A percentile compares a stretch with the other conserved stretches of the same genome.
Evolutionary conservation across 352 stramenopile genomes (phyloP).

Genomic region (Pelagophyceae sp.): DNA sequence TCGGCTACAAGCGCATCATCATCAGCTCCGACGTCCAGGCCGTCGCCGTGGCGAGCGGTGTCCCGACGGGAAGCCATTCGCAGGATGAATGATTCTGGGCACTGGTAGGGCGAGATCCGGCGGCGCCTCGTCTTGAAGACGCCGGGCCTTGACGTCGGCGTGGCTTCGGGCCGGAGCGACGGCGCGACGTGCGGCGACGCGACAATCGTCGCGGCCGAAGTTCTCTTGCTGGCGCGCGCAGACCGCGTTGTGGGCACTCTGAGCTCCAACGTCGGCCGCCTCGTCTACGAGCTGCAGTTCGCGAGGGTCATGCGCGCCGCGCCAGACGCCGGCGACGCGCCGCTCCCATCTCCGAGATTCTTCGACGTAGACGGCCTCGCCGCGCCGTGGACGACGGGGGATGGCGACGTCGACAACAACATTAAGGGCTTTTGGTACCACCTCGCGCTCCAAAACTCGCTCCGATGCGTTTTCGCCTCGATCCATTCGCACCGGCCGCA

Average conservation of each 20-base stretch:
- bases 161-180: not conserved
- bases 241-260: not conserved
- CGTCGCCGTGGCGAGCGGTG: not conserved
- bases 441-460: not conserved
- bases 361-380: slow-evolving; percentile 7
- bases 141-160: not conserved
- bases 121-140: too few relatives aligned
- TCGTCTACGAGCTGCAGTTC: not conserved
- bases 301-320: not conserved
- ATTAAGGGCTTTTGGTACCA: not conserved
- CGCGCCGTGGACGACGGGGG: not conserved
- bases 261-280: slow-evolving; percentile 1
- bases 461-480: not conserved
- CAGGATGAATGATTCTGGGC: too few relatives aligned
- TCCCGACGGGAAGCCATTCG: too few relatives aligned
- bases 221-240: not conserved
- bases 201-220: not conserved
- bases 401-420: slow-evolving; percentile 3
- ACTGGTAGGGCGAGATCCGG: too few relatives aligned
- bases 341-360: not conserved
- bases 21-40: not conserved
- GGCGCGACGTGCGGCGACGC: not conserved
- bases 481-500: not conserved
- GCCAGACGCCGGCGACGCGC: not conserved
- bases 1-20: not conserved